phyloP scores from a whole-genome alignment of 495 filamentous ascomycete species.

The Aspergillus wentii region DNA sequence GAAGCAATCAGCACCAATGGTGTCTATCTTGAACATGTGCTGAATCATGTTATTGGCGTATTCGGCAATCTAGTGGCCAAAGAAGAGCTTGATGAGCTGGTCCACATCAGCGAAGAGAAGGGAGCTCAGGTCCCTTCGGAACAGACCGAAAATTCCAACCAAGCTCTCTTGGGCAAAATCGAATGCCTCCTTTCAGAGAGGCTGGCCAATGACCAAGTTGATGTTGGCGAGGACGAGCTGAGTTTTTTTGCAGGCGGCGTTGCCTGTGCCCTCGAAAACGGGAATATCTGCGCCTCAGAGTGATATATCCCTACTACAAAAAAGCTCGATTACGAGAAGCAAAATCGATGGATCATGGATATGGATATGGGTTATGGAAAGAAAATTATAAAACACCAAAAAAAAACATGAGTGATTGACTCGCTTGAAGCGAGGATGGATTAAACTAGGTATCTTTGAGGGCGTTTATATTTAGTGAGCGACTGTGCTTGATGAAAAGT shows the following conservation, averaged over 20 bases:
- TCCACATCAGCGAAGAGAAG: conserved; percentile 21
- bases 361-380: too few relatives aligned
- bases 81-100: conserved; percentile 34
- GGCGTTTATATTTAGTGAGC: too few relatives aligned
- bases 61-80: conserved; percentile 36
- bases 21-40: conserved; percentile 32
- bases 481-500: too few relatives aligned
- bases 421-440: too few relatives aligned
- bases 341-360: too few relatives aligned
- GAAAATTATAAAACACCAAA: too few relatives aligned
- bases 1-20: conserved; percentile 27
- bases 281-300: too few relatives aligned
- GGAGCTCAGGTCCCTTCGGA: conserved; percentile 1
- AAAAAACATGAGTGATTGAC: too few relatives aligned
- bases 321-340: too few relatives aligned
- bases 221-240: conserved; percentile 34
- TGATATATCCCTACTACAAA: too few relatives aligned
- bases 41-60: conserved; percentile 37
- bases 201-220: conserved; percentile 25
- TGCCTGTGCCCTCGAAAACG: conserved; percentile 31
- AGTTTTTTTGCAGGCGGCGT: conserved; percentile 41
- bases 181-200: conserved; percentile 32
- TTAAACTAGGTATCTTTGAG: too few relatives aligned
- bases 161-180: conserved; percentile 25
- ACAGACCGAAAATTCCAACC: conserved; percentile 4